Conservation (phyloP, 768 basidiomycete genomes). For the Cystofilobasidium macerans region DNA sequence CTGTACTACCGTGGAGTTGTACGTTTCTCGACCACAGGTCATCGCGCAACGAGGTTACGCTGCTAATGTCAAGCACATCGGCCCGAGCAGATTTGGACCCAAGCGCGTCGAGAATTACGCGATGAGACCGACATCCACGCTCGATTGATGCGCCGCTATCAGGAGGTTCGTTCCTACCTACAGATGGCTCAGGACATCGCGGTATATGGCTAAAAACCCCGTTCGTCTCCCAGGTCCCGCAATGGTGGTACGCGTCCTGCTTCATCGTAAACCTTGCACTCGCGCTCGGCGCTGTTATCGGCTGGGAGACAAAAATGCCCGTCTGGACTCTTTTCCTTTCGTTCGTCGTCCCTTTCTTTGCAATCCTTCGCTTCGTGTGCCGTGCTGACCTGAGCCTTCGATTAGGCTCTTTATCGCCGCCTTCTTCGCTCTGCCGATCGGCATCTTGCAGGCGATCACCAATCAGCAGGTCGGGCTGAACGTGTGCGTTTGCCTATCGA, state of each 20-base stretch:
- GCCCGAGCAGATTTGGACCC: conserved; percentile 17
- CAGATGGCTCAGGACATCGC: neutral
- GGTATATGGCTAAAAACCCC: neutral
- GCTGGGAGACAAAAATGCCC: conserved; percentile 25
- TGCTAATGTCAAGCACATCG: neutral
- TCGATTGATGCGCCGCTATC: conserved; percentile 20
- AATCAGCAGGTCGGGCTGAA: conserved; percentile 25
- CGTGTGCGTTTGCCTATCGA: conserved; percentile 9
- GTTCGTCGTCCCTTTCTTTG: neutral
- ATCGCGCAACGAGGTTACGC: neutral
- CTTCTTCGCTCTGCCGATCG: conserved; percentile 25
- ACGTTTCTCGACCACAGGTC: neutral
- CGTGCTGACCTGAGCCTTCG: neutral
- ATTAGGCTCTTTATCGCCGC: conserved; percentile 10
- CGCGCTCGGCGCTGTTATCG: conserved; percentile 13
- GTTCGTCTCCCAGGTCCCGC: neutral
- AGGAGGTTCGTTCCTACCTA: conserved; percentile 1
- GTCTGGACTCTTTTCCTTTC: conserved; percentile 22
- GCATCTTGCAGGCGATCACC: conserved; percentile 23
- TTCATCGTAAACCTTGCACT: conserved; percentile 19
- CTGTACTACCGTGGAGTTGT: conserved; percentile 24
- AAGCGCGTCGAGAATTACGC: conserved; percentile 3
- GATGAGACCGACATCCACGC: conserved; percentile 26
- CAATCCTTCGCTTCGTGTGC: neutral
- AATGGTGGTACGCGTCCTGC: conserved; percentile 18